Base-by-base conservation (phyloP, 2,329 filamentous ascomycete genomes). In the Fusarium liriodendri region DNA sequence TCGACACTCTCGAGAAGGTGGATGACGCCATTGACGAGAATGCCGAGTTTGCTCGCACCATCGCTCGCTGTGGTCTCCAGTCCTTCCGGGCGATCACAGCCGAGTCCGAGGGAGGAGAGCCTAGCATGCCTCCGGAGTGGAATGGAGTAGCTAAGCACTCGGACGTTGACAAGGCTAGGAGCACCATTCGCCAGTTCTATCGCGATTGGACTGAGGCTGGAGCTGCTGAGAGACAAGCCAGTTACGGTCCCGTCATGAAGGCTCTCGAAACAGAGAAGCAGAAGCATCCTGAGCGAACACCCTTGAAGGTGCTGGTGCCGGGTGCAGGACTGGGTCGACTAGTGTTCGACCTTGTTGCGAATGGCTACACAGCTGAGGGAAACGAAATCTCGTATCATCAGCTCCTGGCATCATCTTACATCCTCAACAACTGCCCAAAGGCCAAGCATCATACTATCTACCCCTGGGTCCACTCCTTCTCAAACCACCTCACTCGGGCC, bases 381-480 rank as follows among this genome's bases (percentile, higher is more conserved):
- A 98, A 98, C 80, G 94, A 99, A 83, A 97, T 98, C 71, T 98
- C 95, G 4, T 98, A 97, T 80, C 97, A 99, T 82, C 95, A 98
- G 81, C 89, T 99, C n/a, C 87, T 98, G 67, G 95, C 95, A 2
- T 97, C 94, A 7, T 90, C 89, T 0, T 92, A 94, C 79, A 89
- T 95, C 18, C 89, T 95, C 57, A 95, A 96, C 81, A 88, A 87
- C 76, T 94, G 92, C 6, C 77, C 85, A 1, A 79, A 82, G 2
- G 89, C 88, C 0, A 87, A 87, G 18, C 87, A 93, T 70, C 94
- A 95, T 82, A 90, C 87, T 10, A 87, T 99, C 61, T 94, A 93
- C 79, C 97, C 97, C 0, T 99, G 96, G 89, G 90, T 95, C 5
- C 89, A 97, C 72, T 91, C 90, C 54, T 98, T 98, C 81, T 97